Evolutionary conservation across 2,329 filamentous ascomycete genomes (phyloP), one percentile per base, ranked within the genome.

Genomic region (Fusarium staphyleae): DNA sequence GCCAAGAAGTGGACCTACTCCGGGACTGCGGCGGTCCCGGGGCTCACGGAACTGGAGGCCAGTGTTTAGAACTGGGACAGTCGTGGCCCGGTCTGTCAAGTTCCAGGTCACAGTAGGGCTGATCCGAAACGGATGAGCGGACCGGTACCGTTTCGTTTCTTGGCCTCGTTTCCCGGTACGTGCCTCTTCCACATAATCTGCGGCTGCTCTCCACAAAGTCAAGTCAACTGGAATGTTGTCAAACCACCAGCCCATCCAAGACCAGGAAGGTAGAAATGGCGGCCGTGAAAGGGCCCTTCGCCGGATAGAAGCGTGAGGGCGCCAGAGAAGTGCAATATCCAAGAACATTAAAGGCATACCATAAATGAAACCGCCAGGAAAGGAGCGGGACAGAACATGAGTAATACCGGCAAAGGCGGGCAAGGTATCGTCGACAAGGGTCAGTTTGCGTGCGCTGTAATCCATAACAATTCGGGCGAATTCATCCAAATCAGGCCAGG

Each of bases 171-270:
- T 73, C 4, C 60, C 61, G 1, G 67, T 55, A 9, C 63, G 67
- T 6, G 73, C 68, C 22, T 75, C 71, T 54, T 77, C 73, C 9
- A 78, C 70, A 45, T 78, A 78, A 58, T 78, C 76, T 8, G 74
- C 74, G 2, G 75, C 73, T 1, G 75, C 75, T 40, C 71, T 71
- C 77, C 77, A 78, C 10, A 78, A 65, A 5, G 66, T 68, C 49
- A 78, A 56, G 46, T 78, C 77, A 12, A 75, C 73, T 5, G 76
- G 70, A 12, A 78, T 68, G 22, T 72, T 74, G 49, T 78, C 77
- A 48, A 76, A 77, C 72, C 75, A 77, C 77, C 77, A 79, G 16
- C 77, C 76, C 72, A 79, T 75, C 77, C 77, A 79, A 24, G 75
- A 77, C 77, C 77, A 79, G 4, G 74, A 77, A 0, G 77, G 77